Base-by-base conservation (phyloP, 2,329 filamentous ascomycete species). In the Aspergillus sp. region DNA sequence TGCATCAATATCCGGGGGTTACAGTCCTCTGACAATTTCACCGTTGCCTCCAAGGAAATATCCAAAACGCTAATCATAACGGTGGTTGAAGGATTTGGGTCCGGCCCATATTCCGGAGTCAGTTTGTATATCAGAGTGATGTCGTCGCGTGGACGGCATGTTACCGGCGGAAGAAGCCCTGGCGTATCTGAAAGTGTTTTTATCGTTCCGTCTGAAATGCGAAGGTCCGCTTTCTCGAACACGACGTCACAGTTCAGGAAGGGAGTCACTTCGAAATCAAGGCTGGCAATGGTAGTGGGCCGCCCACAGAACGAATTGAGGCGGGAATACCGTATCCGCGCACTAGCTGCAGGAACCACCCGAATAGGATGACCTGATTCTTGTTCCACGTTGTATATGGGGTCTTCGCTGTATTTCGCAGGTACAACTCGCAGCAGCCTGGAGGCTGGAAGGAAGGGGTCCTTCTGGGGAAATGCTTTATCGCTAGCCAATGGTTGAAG, bases 111-210 rank as follows among this genome's bases (percentile, higher is more conserved):
- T 45, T 73, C 71, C 10, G 78, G 78, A 1, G 73, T 77, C 29
- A 84, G 74, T 65, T 81, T 83, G 69, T 85, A 87, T 20, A 87
- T 72, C 53, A 85, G 74, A 0, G 84, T 84, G n/a, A 84, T 70
- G 65, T 85, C 82, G 58, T 87, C 84, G 58, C 83, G 80, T 12
- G 84, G 81, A 14, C 78, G 79, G 65, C 81, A 80, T 11, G 71
- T 66, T 16, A 80, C 72, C 0, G 79, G 75, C 7, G 74, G 70
- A 11, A 63, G 59, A 16, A 77, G 68, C 16, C 75, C 73, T 3
- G 72, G 67, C 4, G 67, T 67, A 10, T 75, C 64, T 36, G 77
- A 77, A 14, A 81, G 69, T 3, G 77, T 65, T 59, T 82, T 78
- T 18, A 82, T 78, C 5, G 74, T 71, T 14, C 82, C 82, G 56